Conservation (phyloP, 495 filamentous ascomycete species). For the Podospora australis region DNA sequence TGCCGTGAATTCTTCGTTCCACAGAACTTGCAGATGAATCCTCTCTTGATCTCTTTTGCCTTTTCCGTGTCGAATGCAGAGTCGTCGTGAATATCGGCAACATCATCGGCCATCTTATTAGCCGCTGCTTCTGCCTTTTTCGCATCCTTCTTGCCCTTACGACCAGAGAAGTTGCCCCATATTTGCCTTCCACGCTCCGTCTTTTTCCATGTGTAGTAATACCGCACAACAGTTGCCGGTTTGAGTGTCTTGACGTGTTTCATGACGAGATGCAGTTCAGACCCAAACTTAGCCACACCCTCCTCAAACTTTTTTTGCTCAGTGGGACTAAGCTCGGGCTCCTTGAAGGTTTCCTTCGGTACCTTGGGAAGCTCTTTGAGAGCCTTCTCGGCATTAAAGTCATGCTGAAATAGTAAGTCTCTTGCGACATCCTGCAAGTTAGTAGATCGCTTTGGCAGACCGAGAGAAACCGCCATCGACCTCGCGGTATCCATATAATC, state of each 20-base stretch:
- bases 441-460: constrained; percentile 62
- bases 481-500: constrained; percentile 69
- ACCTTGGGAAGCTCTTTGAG: constrained; percentile 61
- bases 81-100: constrained; percentile 89
- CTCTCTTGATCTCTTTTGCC: constrained; percentile 66
- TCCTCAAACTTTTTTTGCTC: constrained; percentile 91
- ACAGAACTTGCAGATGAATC: constrained; percentile 95
- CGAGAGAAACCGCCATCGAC: constrained; percentile 52
- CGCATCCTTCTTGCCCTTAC: constrained; percentile 82
- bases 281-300: constrained; percentile 82
- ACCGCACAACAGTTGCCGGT: constrained; percentile 74
- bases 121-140: constrained; percentile 57
- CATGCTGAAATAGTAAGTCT: constrained; percentile 61
- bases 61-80: constrained; percentile 94
- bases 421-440: constrained; percentile 87
- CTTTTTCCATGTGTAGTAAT: constrained; percentile 99
- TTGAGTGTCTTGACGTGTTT: constrained; percentile 78
- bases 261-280: constrained; percentile 76
- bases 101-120: constrained; percentile 77
- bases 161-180: constrained; percentile 80
- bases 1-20: constrained; percentile 68
- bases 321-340: constrained; percentile 70
- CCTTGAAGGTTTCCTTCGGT: constrained; percentile 70
- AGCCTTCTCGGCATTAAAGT: constrained; percentile 66
- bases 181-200: constrained; percentile 75